Evolutionary conservation across 2,329 filamentous ascomycete genomes (phyloP).

Genomic region (Sporothrix sp.): DNA sequence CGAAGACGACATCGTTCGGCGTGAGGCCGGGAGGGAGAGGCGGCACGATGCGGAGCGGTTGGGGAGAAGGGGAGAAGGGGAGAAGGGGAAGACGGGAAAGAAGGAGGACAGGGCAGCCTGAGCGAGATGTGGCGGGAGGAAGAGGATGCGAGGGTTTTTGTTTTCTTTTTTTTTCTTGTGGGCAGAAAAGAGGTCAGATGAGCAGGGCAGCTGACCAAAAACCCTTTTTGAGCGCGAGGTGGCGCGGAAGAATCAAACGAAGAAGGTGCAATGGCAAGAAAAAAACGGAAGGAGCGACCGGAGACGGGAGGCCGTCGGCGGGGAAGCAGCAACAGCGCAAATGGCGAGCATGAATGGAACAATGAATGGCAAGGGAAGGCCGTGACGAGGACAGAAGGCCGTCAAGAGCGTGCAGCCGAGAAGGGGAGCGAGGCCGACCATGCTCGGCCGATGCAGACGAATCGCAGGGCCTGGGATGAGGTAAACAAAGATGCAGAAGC

Average conservation of each 20-base stretch:
- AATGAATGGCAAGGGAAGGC: neutral
- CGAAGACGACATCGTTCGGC: slow-evolving; percentile 2
- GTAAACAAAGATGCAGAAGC: neutral
- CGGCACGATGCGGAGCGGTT: neutral
- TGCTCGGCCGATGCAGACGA: too few species aligned
- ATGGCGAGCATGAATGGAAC: neutral
- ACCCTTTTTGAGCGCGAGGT: too few species aligned
- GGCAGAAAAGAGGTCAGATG: neutral
- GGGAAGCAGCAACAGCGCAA: neutral
- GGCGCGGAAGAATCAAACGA: neutral
- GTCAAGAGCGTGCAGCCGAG: too few species aligned
- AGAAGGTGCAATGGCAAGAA: neutral
- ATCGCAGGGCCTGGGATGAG: neutral
- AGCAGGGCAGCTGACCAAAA: neutral
- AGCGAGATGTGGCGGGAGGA: neutral
- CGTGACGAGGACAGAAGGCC: neutral
- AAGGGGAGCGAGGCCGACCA: too few species aligned
- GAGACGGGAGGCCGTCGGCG: neutral
- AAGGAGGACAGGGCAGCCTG: neutral
- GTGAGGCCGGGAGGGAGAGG: neutral
- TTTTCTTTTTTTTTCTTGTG: neutral
- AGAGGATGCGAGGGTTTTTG: too few species aligned
- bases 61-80: neutral
- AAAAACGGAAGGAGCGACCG: neutral
- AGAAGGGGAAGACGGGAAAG: neutral